Evolutionary conservation across 23 red algal genomes (phyloP).

Genomic region (Gracilaria caudata): DNA sequence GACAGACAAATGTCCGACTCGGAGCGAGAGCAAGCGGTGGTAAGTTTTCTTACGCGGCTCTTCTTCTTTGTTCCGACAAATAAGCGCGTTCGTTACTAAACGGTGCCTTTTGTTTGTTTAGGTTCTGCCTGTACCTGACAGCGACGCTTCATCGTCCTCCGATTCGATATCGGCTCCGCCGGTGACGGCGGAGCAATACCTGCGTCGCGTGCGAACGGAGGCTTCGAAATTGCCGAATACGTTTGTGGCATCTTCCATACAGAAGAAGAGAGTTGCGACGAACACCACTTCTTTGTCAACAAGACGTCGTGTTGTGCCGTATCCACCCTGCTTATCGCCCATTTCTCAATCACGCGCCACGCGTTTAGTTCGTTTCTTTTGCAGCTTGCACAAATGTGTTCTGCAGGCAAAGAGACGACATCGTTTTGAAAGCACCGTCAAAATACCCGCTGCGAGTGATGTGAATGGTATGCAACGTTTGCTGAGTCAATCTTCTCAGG

Average conservation of each 20-base stretch:
- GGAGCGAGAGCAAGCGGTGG: not conserved
- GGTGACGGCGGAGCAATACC: slow-evolving; percentile 42
- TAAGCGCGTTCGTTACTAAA: not conserved
- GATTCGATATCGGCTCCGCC: slow-evolving; percentile 15
- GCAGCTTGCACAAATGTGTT: not conserved
- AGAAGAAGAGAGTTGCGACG: not conserved
- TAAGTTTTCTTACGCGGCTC: not conserved
- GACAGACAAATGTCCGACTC: not conserved
- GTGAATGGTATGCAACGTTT: not conserved
- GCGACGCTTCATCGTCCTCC: not conserved
- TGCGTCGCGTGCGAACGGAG: slow-evolving; percentile 20
- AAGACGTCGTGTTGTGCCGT: slow-evolving; percentile 1
- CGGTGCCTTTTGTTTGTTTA: not conserved
- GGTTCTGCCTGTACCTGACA: not conserved
- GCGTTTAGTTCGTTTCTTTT: not conserved
- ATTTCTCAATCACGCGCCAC: too few species aligned
- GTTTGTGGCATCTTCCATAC: not conserved
- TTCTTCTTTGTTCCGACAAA: too few species aligned
- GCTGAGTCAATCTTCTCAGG: not conserved
- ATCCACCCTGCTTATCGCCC: slow-evolving; percentile 8
- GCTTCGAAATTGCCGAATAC: slow-evolving; percentile 17
- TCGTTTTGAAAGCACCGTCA: not conserved
- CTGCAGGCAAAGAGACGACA: not conserved
- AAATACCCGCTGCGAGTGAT: not conserved
- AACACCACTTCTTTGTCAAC: not conserved